A percentile compares a stretch with the other conserved stretches of the same genome.
Conservation (phyloP, 2,329 filamentous ascomycete genomes). For the Cladosporium sp. region DNA sequence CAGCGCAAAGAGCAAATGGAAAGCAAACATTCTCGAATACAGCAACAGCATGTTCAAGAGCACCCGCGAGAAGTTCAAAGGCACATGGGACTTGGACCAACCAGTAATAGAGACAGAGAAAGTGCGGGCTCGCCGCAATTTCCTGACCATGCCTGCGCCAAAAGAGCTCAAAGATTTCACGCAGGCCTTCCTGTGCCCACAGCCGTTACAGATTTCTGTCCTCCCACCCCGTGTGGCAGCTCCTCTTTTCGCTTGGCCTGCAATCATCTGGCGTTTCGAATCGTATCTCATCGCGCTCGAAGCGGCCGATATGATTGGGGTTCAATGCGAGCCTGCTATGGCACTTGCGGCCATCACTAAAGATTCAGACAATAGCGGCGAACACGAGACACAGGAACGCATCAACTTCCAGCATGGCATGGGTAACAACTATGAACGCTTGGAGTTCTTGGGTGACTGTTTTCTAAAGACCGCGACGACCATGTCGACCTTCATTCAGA, state of each 20-base stretch:
- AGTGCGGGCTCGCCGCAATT: slow-evolving; percentile 76
- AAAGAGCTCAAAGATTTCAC: slow-evolving; percentile 55
- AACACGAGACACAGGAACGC: slow-evolving; percentile 62
- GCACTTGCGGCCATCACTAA: slow-evolving; percentile 92
- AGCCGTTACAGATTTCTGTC: slow-evolving; percentile 74
- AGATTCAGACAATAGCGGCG: slow-evolving; percentile 80
- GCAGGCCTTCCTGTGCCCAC: slow-evolving; percentile 65
- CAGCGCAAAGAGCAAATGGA: slow-evolving; percentile 46
- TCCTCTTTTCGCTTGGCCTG: slow-evolving; percentile 75
- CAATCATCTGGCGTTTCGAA: slow-evolving; percentile 82
- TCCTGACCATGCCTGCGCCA: slow-evolving; percentile 68
- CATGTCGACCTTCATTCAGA: slow-evolving; percentile 76
- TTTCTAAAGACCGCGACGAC: slow-evolving; percentile 96
- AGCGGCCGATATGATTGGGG: slow-evolving; percentile 63
- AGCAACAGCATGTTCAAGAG: slow-evolving; percentile 74
- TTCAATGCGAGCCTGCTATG: slow-evolving; percentile 65
- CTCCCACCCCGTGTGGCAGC: slow-evolving; percentile 68
- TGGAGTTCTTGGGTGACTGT: slow-evolving; percentile 90
- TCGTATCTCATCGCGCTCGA: slow-evolving; percentile 78
- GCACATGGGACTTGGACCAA: slow-evolving; percentile 65
- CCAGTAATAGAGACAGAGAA: slow-evolving; percentile 77
- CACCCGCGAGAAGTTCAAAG: slow-evolving; percentile 49
- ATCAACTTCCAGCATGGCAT: slow-evolving; percentile 79
- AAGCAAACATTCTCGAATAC: slow-evolving; percentile 75
- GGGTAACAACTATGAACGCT: slow-evolving; percentile 90